Conservation (phyloP, 2,329 filamentous ascomycete species). For the Aspergillus terreus region DNA sequence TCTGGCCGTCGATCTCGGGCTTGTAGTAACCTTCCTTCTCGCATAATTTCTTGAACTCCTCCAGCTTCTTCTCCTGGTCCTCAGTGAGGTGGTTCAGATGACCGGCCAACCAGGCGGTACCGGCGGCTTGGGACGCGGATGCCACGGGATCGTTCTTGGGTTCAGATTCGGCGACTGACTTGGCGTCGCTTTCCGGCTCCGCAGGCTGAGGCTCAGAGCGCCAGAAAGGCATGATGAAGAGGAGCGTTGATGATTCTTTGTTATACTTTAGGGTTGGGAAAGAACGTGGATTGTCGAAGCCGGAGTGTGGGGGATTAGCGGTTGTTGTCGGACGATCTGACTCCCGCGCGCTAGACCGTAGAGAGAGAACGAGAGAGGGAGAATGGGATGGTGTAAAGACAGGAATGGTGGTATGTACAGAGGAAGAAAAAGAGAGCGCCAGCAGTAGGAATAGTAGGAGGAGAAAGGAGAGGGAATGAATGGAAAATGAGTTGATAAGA, state of each 20-base stretch:
- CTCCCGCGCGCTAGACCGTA: not conserved
- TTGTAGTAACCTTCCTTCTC: constrained; percentile 58
- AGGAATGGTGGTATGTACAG: not conserved
- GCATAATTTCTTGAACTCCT: constrained; percentile 67
- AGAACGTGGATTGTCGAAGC: not conserved
- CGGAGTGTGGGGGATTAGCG: not conserved
- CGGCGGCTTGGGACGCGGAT: constrained; percentile 33
- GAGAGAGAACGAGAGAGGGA: no score
- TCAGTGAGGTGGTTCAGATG: constrained; percentile 74
- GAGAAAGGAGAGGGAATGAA: not conserved
- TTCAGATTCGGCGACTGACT: constrained; percentile 24
- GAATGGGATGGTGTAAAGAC: not conserved
- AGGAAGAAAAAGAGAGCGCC: not conserved
- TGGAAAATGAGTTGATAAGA: not conserved
- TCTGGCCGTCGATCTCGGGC: constrained; percentile 29
- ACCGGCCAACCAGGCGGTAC: constrained; percentile 49
- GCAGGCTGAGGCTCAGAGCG: constrained; percentile 27
- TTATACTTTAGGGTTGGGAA: not conserved
- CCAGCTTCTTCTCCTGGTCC: constrained; percentile 64
- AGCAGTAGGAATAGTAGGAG: not conserved
- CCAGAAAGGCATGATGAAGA: constrained; percentile 25
- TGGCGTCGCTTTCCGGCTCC: constrained; percentile 22
- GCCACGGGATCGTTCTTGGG: constrained; percentile 34
- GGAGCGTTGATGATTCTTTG: not conserved
- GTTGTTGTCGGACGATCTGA: not conserved